Base-by-base conservation (phyloP, 2,329 filamentous ascomycete species). In the Alternaria triticina region DNA sequence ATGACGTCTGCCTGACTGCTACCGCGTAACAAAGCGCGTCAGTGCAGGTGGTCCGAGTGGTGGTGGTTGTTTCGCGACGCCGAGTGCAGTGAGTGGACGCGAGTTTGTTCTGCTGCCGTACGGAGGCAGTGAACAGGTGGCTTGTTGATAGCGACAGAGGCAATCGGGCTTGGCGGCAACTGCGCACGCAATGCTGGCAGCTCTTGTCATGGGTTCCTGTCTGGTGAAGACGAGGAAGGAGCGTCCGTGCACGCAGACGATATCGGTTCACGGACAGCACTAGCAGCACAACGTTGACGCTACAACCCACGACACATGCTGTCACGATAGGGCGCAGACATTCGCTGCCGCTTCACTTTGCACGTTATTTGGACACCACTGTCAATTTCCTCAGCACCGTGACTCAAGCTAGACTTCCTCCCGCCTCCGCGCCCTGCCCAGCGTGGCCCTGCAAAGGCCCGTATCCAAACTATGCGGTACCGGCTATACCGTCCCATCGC, bases 1-100 rank as follows among this genome's bases (percentile, higher is more conserved):
- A 74, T 74, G 71, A 74, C 71, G 71, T 74, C 68, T 67, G 64
- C 61, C 60, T 57, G 57, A 61, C 63, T 40, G 40, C 25, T 28
- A 27, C 25, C 44, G 49, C 47, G 59, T 58, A 51, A 55, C 62
- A 55, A 58, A 44, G 57, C 55, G 66, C 47, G 56, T 57, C 33
- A 17, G 33, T 45, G 28, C 59, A 54, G 40, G 20, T 30, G 22
- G 33, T 52, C 20, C 30, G 46, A 52, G 46, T 52, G 52, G 20
- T 22, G 15, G 23, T 54, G 49, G 20, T 54, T 45, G 57, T 54
- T 40, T 47, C 40, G 40, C 23, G 49, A 50, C 22, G 22, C 36
- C 36, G 36, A 40, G 17, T 17, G 23, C 17, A 30, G 33, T 28
- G 54, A 23, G 10, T 27, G 36, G 27, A 33, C 23, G 36, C 8